Percentiles rank a stretch among this genome's conserved stretches.
Conservation (phyloP, 306 rosid genomes). For the Trifolium fragiferum region DNA sequence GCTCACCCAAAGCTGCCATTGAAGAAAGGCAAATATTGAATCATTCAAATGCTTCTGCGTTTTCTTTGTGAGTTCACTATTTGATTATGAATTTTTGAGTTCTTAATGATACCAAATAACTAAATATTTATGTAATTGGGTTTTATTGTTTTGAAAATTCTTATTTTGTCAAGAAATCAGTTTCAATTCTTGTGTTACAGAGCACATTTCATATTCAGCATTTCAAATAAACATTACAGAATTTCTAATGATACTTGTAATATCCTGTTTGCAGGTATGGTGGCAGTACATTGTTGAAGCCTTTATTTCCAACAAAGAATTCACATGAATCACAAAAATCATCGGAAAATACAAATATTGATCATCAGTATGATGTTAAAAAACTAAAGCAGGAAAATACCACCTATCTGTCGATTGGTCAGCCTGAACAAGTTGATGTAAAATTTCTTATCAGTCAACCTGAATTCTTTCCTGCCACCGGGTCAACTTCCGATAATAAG, state of each 20-base stretch:
- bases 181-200: neutral
- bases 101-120: slow-evolving; percentile 19
- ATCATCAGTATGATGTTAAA: slow-evolving; percentile 37
- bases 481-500: slow-evolving; percentile 43
- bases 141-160: neutral
- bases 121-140: slow-evolving; percentile 14
- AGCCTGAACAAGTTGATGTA: slow-evolving; percentile 49
- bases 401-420: slow-evolving; percentile 30
- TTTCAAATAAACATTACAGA: neutral
- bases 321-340: slow-evolving; percentile 42
- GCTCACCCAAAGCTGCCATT: slow-evolving; percentile 44
- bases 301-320: slow-evolving; percentile 43
- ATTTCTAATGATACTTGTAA: slow-evolving; percentile 30
- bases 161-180: neutral
- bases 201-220: neutral
- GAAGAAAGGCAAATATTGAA: slow-evolving; percentile 59
- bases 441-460: slow-evolving; percentile 43
- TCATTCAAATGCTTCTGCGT: slow-evolving; percentile 78
- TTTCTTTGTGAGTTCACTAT: slow-evolving; percentile 66
- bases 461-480: slow-evolving; percentile 45
- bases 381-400: slow-evolving; percentile 41
- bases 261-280: slow-evolving; percentile 61
- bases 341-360: slow-evolving; percentile 41
- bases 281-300: slow-evolving; percentile 51
- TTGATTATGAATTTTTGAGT: slow-evolving; percentile 7